Evolutionary conservation across 257 asterid species (phyloP), one percentile per base, ranked within the genome.

Genomic region (Leonotis leonurus): DNA sequence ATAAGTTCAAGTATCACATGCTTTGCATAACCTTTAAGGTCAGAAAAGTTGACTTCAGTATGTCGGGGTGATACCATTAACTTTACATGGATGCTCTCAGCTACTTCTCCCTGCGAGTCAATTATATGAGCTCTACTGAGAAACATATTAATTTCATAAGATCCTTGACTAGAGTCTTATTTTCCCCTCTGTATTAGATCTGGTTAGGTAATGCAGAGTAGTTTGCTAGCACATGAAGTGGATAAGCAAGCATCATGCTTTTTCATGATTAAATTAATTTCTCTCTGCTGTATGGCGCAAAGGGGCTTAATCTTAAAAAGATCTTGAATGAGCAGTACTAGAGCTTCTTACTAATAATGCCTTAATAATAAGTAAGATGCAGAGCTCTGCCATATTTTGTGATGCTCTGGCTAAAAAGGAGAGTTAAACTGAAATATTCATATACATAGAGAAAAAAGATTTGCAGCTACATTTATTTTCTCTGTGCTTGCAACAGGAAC

Each of bases 11-110:
- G 80, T 56, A 88, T 75, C 64, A 85, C 73, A 57, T 88, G 87
- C 74, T 85, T 85, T 68, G 84, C 96, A 18, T 89, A 86, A 29
- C 96, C 96, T 74, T 74, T 80, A 40, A 84, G 75, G 44, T 86
- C 95, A 14, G 93, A 80, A 69, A 89, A 81, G 70, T 86, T 79
- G 49, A 89, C 78, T 77, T 89, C 96, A 13, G 80, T 60, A 65
- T 86, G 96, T 62, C 62, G 78, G 21, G 72, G 39, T 64, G 95
- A 89, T 64, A 60, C 83, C 81, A 62, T 75, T 60, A 86, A 49
- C 30, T 75, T 80, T 39, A 86, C 88, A 3, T 40, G 39, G 81
- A 89, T 82, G 73, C 95, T 89, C 49, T 79, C 68, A 60, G 81
- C 81, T 72, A 82, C 78, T 79, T 89, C 96, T 56, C 96, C 93